Percentiles rank a stretch among this genome's conserved stretches.
phyloP scores from a whole-genome alignment of 768 basidiomycete genomes.

The Phaeotremella skinneri region DNA sequence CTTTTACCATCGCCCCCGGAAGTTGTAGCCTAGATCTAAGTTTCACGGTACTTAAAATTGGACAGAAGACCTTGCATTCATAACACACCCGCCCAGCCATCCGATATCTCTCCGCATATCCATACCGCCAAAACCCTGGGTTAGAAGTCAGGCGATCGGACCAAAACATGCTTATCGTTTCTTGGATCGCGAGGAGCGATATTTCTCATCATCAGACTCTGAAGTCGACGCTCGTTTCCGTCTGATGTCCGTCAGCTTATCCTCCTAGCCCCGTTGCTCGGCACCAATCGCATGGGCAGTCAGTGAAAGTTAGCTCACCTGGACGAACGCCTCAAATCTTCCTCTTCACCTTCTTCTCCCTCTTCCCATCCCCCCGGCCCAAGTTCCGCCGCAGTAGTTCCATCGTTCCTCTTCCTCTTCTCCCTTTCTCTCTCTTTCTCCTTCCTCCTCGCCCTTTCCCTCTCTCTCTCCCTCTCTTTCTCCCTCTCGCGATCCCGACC shows the following conservation, averaged over 20 bases:
- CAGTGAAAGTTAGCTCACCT: conserved; percentile 57
- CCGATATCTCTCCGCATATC: too few relatives aligned
- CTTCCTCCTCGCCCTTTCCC: conserved; percentile 28
- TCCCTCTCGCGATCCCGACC: conserved; percentile 15
- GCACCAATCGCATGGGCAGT: conserved; percentile 53
- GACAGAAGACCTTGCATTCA: too few relatives aligned
- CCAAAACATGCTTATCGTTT: too few relatives aligned
- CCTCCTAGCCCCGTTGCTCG: conserved; percentile 48
- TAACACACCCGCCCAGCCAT: too few relatives aligned
- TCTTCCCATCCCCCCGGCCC: conserved; percentile 44
- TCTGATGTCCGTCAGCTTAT: background rate
- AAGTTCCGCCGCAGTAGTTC: conserved; percentile 19
- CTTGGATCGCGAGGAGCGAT: background rate
- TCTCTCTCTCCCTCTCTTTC: conserved; percentile 20
- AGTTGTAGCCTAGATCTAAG: too few relatives aligned
- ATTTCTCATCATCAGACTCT: background rate
- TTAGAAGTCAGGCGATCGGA: too few relatives aligned
- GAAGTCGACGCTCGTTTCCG: background rate
- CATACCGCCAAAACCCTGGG: too few relatives aligned
- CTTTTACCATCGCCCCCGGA: too few relatives aligned
- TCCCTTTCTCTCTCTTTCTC: conserved; percentile 14
- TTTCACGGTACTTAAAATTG: too few relatives aligned
- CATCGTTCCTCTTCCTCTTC: conserved; percentile 38
- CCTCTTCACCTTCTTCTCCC: conserved; percentile 28
- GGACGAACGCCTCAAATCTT: conserved; percentile 49